Evolutionary conservation across 2,329 filamentous ascomycete species (phyloP).

Genomic region (Fusarium sp.): DNA sequence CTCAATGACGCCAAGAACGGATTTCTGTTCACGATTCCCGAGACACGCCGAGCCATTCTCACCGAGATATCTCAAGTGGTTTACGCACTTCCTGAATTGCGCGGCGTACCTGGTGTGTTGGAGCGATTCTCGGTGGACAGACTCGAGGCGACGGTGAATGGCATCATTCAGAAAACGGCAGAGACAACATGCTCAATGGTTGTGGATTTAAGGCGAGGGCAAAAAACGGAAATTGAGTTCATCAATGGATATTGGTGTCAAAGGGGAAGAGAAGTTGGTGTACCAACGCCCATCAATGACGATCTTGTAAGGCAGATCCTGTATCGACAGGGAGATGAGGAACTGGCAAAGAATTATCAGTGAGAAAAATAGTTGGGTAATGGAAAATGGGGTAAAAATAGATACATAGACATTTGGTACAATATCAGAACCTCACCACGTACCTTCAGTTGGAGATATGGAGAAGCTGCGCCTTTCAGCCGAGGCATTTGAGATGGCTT

Average conservation of each 20-base stretch:
- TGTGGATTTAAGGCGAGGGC: background rate
- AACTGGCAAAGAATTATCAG: background rate
- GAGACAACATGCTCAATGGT: conserved; percentile 6
- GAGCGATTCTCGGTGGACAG: background rate
- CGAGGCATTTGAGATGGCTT: background rate
- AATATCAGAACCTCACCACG: background rate
- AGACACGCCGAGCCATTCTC: background rate
- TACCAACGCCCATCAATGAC: background rate
- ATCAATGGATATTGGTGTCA: conserved; percentile 6
- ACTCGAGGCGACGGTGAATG: background rate
- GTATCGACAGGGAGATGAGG: background rate
- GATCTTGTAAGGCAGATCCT: background rate
- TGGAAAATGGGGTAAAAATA: background rate
- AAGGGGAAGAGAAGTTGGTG: background rate
- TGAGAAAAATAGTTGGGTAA: background rate
- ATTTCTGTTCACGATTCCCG: background rate
- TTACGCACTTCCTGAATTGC: background rate
- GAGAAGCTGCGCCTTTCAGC: background rate
- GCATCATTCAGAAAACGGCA: background rate
- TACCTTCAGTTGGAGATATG: background rate
- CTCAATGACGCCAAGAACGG: background rate
- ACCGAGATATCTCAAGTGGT: background rate
- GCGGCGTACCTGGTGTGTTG: background rate
- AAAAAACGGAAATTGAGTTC: background rate
- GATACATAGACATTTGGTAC: background rate